Percentiles rank a stretch among this genome's conserved stretches.
These are phyloP conservation scores for Simplicillium aogashimaense DNA, from an alignment of 2,329 filamentous ascomycete genomes.

Conservation along the genomic window DNA sequence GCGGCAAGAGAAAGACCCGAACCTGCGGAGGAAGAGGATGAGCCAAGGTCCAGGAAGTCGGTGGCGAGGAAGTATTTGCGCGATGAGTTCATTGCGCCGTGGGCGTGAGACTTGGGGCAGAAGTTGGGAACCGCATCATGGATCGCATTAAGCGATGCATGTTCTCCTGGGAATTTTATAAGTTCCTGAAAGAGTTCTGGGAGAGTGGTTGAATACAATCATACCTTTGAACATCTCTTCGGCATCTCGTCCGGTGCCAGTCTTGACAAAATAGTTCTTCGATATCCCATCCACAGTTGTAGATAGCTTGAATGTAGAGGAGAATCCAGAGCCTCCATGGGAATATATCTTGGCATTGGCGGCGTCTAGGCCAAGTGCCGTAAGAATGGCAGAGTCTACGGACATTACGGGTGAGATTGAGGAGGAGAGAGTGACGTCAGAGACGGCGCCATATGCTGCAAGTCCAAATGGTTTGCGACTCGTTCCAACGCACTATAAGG, in stretches of 20 bases:
- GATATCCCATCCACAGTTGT: slow-evolving; percentile 35
- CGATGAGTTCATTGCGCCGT: slow-evolving; percentile 51
- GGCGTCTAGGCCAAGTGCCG: slow-evolving; percentile 49
- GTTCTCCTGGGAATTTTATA: slow-evolving; percentile 51
- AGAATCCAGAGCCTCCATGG: slow-evolving; percentile 58
- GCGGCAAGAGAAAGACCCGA: slow-evolving; percentile 53
- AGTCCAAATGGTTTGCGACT: too few relatives aligned
- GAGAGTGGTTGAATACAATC: background rate
- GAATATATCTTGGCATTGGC: slow-evolving; percentile 42
- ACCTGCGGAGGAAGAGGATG: slow-evolving; percentile 25
- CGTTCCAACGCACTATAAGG: too few relatives aligned
- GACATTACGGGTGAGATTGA: slow-evolving; percentile 19
- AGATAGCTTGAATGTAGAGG: slow-evolving; percentile 53
- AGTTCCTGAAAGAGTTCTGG: slow-evolving; percentile 6
- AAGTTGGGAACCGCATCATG: slow-evolving; percentile 60
- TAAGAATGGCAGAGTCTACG: slow-evolving; percentile 53
- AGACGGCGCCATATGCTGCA: too few relatives aligned
- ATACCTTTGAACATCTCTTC: slow-evolving; percentile 61
- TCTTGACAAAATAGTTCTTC: slow-evolving; percentile 63
- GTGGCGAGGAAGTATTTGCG: slow-evolving; percentile 53
- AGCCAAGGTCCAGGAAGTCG: slow-evolving; percentile 65
- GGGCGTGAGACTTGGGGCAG: slow-evolving; percentile 65
- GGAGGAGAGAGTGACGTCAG: background rate
- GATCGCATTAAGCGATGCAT: slow-evolving; percentile 75
- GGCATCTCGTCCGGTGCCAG: slow-evolving; percentile 46